phyloP scores from a whole-genome alignment of 257 asterid genomes.

The Cynanchum wilfordii region DNA sequence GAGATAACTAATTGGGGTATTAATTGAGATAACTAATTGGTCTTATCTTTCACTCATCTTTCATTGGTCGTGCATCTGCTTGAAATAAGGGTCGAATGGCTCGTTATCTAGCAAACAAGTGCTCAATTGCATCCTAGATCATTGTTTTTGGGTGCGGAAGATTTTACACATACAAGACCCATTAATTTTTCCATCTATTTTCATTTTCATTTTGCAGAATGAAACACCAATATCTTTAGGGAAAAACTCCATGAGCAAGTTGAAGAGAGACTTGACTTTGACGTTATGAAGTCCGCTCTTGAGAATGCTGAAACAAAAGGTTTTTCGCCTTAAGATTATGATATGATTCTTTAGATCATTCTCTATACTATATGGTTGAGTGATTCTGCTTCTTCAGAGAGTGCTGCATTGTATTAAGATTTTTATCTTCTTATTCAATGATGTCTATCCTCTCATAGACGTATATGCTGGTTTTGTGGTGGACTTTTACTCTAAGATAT shows the following conservation, averaged over 20 bases:
- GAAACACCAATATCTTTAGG: constrained; percentile 63
- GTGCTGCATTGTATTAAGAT: too few species aligned
- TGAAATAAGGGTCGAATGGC: constrained; percentile 94
- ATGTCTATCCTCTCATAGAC: too few species aligned
- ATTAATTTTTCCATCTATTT: not conserved
- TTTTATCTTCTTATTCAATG: too few species aligned
- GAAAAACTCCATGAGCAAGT: constrained; percentile 98
- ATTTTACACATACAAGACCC: too few species aligned
- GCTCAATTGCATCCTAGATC: constrained; percentile 92
- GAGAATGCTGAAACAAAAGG: too few species aligned
- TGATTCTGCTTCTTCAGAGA: too few species aligned
- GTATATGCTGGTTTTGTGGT: too few species aligned
- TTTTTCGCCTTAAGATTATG: not conserved
- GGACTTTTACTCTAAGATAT: too few species aligned
- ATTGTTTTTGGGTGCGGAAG: constrained; percentile 70
- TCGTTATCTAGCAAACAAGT: constrained; percentile 95
- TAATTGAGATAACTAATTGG: constrained; percentile 33
- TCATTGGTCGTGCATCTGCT: constrained; percentile 97
- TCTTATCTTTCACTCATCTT: constrained; percentile 83
- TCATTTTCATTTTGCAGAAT: constrained; percentile 34
- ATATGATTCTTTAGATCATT: not conserved
- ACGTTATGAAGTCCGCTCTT: constrained; percentile 82
- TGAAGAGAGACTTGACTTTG: constrained; percentile 91
- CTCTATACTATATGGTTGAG: too few species aligned
- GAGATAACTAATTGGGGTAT: constrained; percentile 48